Percentiles rank a stretch among this genome's conserved stretches.
phyloP scores from a whole-genome alignment of 1,284 basidiomycete genomes.

The Ustilago hordei region DNA sequence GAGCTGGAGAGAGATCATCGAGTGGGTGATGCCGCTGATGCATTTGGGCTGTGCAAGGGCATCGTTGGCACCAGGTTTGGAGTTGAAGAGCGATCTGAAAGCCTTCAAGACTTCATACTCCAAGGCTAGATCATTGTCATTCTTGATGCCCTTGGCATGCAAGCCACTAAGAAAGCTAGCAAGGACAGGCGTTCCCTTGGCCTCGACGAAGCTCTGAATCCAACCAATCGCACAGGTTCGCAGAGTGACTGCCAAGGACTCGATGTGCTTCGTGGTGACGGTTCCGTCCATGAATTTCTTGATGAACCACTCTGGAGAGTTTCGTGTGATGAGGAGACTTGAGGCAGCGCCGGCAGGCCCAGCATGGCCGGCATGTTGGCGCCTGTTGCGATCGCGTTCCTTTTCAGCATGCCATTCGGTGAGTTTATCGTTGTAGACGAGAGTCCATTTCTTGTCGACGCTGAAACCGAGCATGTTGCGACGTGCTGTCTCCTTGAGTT shows the following conservation, averaged over 20 bases:
- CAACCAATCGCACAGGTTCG: conserved; percentile 72
- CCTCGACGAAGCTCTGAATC: conserved; percentile 72
- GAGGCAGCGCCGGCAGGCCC: conserved; percentile 70
- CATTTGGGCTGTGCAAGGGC: conserved; percentile 82
- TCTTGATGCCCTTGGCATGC: conserved; percentile 61
- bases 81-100: conserved; percentile 85
- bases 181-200: conserved; percentile 81
- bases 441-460: conserved; percentile 87
- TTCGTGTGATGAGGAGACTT: conserved; percentile 63
- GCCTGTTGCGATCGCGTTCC: conserved; percentile 58
- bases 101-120: conserved; percentile 93
- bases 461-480: conserved; percentile 66
- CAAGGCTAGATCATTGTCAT: conserved; percentile 77
- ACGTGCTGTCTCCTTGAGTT: conserved; percentile 56
- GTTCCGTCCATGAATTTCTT: conserved; percentile 88
- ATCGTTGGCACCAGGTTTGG: conserved; percentile 80
- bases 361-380: conserved; percentile 71
- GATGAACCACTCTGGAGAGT: conserved; percentile 77
- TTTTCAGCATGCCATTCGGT: conserved; percentile 77
- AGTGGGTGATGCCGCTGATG: conserved; percentile 84
- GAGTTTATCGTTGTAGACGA: conserved; percentile 86
- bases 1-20: conserved; percentile 85
- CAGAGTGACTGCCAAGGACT: conserved; percentile 81
- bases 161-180: conserved; percentile 76
- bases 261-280: conserved; percentile 83